Conservation (phyloP, 2,329 filamentous ascomycete genomes). For the Phialemonium atrogriseum region DNA sequence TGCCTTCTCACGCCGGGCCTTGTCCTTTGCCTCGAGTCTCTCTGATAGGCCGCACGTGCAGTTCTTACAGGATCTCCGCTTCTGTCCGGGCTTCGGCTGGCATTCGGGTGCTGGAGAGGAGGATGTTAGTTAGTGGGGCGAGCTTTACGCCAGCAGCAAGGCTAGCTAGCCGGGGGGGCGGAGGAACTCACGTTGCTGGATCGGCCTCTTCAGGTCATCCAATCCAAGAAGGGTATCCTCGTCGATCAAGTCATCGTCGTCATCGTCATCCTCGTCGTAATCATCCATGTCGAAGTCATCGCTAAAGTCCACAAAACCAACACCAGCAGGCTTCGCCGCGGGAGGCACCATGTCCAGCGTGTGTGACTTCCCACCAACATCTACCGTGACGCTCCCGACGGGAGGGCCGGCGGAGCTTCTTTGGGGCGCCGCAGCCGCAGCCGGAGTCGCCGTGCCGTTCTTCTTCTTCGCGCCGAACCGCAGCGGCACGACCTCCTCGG, state of each 20-base stretch:
- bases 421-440: too few relatives aligned
- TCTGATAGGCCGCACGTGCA: conserved; percentile 91
- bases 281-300: conserved; percentile 37
- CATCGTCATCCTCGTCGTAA: conserved; percentile 46
- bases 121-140: conserved; percentile 17
- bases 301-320: conserved; percentile 1
- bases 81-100: conserved; percentile 77
- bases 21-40: conserved; percentile 77
- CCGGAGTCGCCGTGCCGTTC: conserved; percentile 14
- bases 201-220: conserved; percentile 69
- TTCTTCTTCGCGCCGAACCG: conserved; percentile 59
- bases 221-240: conserved; percentile 82
- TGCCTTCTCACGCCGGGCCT: conserved; percentile 22
- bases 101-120: conserved; percentile 63
- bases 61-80: conserved; percentile 92
- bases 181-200: conserved; percentile 65
- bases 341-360: conserved; percentile 1
- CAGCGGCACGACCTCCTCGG: conserved; percentile 51
- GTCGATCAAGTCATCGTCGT: conserved; percentile 81
- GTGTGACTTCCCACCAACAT: conserved; percentile 9
- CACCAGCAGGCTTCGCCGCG: conserved; percentile 26
- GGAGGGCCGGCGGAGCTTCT: conserved; percentile 13
- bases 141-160: not conserved
- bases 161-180: not conserved
- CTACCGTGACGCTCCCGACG: not conserved